Evolutionary conservation across 352 stramenopile species (phyloP).

Genomic region (Plasmopara viticola): DNA sequence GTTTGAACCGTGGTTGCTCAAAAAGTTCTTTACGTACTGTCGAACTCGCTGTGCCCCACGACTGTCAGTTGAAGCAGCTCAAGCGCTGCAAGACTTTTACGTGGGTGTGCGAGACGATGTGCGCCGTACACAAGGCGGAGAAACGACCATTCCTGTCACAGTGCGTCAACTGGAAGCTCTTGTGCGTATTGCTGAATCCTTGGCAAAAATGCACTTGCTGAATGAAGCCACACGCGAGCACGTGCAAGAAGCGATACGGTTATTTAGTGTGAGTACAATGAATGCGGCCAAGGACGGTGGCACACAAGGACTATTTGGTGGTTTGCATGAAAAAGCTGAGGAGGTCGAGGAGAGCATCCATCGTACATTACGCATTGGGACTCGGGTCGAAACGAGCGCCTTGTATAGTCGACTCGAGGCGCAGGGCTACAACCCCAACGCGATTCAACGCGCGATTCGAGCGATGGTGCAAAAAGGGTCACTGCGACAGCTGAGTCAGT

Average conservation of each 20-base stretch:
- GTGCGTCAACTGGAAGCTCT: conserved; percentile 98
- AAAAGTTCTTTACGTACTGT: conserved; percentile 98
- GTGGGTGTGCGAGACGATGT: conserved; percentile 96
- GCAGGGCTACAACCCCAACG: conserved; percentile 79
- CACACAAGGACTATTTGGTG: conserved; percentile 71
- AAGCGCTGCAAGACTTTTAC: conserved; percentile 95
- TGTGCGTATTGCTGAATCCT: conserved; percentile 94
- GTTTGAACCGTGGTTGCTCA: conserved; percentile 89
- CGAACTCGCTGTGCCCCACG: conserved; percentile 89
- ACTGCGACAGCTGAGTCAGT: conserved; percentile 77
- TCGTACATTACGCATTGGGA: conserved; percentile 73
- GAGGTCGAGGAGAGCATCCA: conserved; percentile 83
- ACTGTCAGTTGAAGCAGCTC: conserved; percentile 87
- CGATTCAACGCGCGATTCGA: conserved; percentile 80
- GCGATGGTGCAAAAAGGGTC: conserved; percentile 83
- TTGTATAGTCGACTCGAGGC: conserved; percentile 77
- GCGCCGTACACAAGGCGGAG: conserved; percentile 66
- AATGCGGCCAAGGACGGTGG: conserved; percentile 91
- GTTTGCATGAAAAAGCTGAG: conserved; percentile 77
- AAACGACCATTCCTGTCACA: conserved; percentile 94
- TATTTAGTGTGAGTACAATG: conserved; percentile 99
- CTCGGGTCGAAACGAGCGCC: conserved; percentile 69
- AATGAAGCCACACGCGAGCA: conserved; percentile 82
- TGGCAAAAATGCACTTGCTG: conserved; percentile 97
- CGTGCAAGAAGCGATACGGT: conserved; percentile 94